Conservation (phyloP, 345 rosid species). For the Aethionema arabicum region DNA sequence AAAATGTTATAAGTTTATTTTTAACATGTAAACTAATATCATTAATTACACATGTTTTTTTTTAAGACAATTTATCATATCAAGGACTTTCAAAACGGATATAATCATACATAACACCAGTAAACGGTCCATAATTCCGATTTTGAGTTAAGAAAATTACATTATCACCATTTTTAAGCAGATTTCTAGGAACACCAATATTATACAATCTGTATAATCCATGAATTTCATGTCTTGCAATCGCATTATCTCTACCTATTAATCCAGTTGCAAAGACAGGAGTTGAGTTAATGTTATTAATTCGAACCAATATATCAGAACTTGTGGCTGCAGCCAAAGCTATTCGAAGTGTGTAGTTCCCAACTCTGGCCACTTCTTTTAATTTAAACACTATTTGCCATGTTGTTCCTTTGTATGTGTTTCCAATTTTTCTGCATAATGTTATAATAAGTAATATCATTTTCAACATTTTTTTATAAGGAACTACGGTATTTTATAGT, state of each 20-base stretch:
- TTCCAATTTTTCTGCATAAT: slow-evolving; percentile 42
- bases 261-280: slow-evolving; percentile 25
- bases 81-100: slow-evolving; percentile 73
- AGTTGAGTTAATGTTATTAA: slow-evolving; percentile 18
- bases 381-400: slow-evolving; percentile 64
- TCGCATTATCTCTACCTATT: slow-evolving; percentile 37
- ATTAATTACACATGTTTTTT: too few relatives aligned
- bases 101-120: slow-evolving; percentile 81
- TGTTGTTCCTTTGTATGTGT: slow-evolving; percentile 49
- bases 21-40: too few relatives aligned
- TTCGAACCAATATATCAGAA: slow-evolving; percentile 43
- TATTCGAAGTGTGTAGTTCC: slow-evolving; percentile 59
- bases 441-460: not conserved
- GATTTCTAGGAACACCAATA: slow-evolving; percentile 39
- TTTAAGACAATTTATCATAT: too few relatives aligned
- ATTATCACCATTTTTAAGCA: slow-evolving; percentile 47
- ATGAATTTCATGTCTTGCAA: slow-evolving; percentile 41
- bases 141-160: slow-evolving; percentile 64
- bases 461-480: not conserved
- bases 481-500: too few relatives aligned
- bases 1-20: too few relatives aligned
- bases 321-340: slow-evolving; percentile 67
- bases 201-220: slow-evolving; percentile 49
- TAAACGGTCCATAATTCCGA: slow-evolving; percentile 31
- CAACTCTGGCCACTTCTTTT: slow-evolving; percentile 26